A percentile compares a stretch with the other conserved stretches of the same genome.
phyloP scores from a whole-genome alignment of 1,139 yeast genomes.

The Eremothecium cymbalariae region DNA sequence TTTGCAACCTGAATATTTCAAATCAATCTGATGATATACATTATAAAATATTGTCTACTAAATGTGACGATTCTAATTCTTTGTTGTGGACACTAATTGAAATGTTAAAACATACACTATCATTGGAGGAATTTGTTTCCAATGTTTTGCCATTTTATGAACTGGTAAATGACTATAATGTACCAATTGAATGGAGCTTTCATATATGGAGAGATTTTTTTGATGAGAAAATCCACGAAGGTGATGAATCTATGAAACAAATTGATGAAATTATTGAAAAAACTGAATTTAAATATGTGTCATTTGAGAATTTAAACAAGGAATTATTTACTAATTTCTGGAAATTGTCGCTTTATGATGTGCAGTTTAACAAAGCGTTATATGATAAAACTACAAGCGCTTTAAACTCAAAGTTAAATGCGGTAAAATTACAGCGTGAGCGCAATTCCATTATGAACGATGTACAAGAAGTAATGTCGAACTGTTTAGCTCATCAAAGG shows the following conservation, averaged over 20 bases:
- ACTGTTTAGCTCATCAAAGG: conserved; percentile 30
- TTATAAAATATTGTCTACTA: conserved; percentile 62
- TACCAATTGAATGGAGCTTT: conserved; percentile 64
- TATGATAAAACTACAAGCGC: conserved; percentile 45
- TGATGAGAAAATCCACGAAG: conserved; percentile 10
- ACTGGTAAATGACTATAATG: conserved; percentile 42
- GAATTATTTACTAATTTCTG: conserved; percentile 59
- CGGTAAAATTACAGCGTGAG: conserved; percentile 14
- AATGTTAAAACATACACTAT: conserved; percentile 46
- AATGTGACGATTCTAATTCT: conserved; percentile 62
- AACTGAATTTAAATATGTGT: conserved; percentile 25
- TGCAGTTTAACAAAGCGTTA: conserved; percentile 44
- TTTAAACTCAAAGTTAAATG: conserved; percentile 32
- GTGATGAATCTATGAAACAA: conserved; percentile 7
- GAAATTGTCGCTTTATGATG: conserved; percentile 68
- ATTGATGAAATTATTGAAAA: conserved; percentile 16
- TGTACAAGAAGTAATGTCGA: conserved; percentile 27
- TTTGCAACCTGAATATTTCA: conserved; percentile 46
- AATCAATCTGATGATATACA: conserved; percentile 42
- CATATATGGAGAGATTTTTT: conserved; percentile 61
- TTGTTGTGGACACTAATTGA: conserved; percentile 60
- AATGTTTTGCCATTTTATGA: conserved; percentile 41
- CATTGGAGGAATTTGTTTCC: conserved; percentile 33
- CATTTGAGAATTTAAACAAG: conserved; percentile 36
- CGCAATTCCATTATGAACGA: conserved; percentile 18